Evolutionary conservation across 805 yeast species (phyloP).

Genomic region (Blastobotrys terrestris): DNA sequence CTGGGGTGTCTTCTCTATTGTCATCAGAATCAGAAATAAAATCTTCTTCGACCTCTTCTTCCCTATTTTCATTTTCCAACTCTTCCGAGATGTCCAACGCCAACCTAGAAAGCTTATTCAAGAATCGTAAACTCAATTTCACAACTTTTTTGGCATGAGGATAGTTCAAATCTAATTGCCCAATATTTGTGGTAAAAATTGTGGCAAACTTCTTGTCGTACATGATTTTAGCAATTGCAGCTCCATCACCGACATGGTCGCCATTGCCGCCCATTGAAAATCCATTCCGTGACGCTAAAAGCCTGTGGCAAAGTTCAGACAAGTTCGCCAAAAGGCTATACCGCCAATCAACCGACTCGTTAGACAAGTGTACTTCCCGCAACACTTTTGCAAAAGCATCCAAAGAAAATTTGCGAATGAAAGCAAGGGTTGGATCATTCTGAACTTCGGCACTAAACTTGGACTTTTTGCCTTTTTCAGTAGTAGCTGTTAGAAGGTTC

Average conservation of each 20-base stretch:
- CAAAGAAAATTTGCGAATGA: slow-evolving; percentile 65
- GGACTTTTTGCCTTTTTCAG: slow-evolving; percentile 34
- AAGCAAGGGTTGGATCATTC: slow-evolving; percentile 60
- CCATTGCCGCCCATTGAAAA: slow-evolving; percentile 8
- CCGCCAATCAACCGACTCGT: slow-evolving; percentile 36
- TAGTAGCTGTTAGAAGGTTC: slow-evolving; percentile 56
- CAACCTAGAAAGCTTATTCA: slow-evolving; percentile 42
- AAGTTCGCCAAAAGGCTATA: slow-evolving; percentile 52
- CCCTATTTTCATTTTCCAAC: slow-evolving; percentile 46
- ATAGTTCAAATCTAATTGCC: slow-evolving; percentile 66
- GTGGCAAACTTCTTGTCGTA: slow-evolving; percentile 51
- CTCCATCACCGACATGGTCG: slow-evolving; percentile 41
- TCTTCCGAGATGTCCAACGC: slow-evolving; percentile 34
- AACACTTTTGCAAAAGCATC: slow-evolving; percentile 62
- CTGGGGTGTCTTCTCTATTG: slow-evolving; percentile 64
- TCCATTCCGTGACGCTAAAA: slow-evolving; percentile 26
- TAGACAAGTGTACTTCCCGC: slow-evolving; percentile 41
- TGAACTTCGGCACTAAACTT: slow-evolving; percentile 29
- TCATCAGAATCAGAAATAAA: slow-evolving; percentile 39
- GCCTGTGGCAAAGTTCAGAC: slow-evolving; percentile 38
- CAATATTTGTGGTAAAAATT: slow-evolving; percentile 52
- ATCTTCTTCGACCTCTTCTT: slow-evolving; percentile 30
- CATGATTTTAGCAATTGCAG: slow-evolving; percentile 56
- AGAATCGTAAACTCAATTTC: slow-evolving; percentile 52
- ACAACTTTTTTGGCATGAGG: slow-evolving; percentile 58